phyloP scores from a whole-genome alignment of 2,329 filamentous ascomycete species.

The Ophiostoma pallidulum region DNA sequence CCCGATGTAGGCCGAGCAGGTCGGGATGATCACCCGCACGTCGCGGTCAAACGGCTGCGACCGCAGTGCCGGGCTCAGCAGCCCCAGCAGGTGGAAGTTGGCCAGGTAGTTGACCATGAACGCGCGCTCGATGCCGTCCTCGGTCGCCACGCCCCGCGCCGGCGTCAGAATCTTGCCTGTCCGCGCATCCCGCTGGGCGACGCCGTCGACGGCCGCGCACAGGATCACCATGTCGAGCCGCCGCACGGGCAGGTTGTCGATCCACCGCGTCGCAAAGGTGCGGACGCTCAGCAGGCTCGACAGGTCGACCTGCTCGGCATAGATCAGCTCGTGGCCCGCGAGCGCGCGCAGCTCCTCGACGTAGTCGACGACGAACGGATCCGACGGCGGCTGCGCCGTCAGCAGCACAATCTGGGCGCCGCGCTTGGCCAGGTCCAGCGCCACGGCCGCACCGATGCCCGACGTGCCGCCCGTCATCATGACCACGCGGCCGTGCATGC shows the following conservation, averaged over 20 bases:
- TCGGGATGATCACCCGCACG: slow-evolving; percentile 76
- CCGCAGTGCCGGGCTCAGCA: slow-evolving; percentile 80
- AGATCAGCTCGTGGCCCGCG: slow-evolving; percentile 79
- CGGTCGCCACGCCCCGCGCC: slow-evolving; percentile 43
- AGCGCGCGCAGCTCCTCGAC: slow-evolving; percentile 74
- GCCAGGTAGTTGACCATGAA: slow-evolving; percentile 95
- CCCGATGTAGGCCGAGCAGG: slow-evolving; percentile 80
- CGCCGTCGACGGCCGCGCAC: slow-evolving; percentile 51
- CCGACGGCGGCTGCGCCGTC: slow-evolving; percentile 68
- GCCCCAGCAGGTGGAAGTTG: slow-evolving; percentile 89
- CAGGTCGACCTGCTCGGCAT: slow-evolving; percentile 90
- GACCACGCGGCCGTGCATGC: slow-evolving; percentile 88
- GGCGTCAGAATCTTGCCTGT: slow-evolving; percentile 1
- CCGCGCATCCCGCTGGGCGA: slow-evolving; percentile 35
- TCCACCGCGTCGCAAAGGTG: slow-evolving; percentile 92
- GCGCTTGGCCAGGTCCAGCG: slow-evolving; percentile 62
- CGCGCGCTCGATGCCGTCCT: slow-evolving; percentile 75
- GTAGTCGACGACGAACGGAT: slow-evolving; percentile 86
- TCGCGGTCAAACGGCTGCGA: slow-evolving; percentile 91
- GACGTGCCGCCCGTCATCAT: slow-evolving; percentile 93
- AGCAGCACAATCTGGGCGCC: slow-evolving; percentile 89
- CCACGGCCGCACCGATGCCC: slow-evolving; percentile 74
- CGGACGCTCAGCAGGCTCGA: slow-evolving; percentile 82
- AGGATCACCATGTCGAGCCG: slow-evolving; percentile 85
- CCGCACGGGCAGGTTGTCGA: slow-evolving; percentile 85